phyloP scores from a whole-genome alignment of 495 filamentous ascomycete species.

The Copromyces sp. region DNA sequence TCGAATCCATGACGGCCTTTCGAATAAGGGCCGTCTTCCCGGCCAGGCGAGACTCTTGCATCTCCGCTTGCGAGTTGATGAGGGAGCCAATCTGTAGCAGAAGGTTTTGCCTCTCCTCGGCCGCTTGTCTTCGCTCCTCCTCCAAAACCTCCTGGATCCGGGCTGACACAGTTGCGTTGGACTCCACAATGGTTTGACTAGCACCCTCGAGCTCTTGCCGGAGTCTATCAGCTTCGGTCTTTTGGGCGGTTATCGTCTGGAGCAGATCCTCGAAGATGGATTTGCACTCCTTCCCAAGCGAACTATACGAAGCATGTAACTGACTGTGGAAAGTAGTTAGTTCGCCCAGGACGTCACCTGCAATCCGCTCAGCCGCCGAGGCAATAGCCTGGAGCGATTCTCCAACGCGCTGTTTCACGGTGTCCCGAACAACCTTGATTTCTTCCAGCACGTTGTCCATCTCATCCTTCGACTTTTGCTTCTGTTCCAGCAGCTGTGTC shows the following conservation, averaged over 20 bases:
- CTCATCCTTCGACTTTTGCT: slow-evolving; percentile 61
- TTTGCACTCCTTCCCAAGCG: slow-evolving; percentile 85
- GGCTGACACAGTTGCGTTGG: slow-evolving; percentile 54
- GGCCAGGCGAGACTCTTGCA: slow-evolving; percentile 61
- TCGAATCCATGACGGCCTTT: slow-evolving; percentile 51
- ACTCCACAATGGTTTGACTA: slow-evolving; percentile 51
- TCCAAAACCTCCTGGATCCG: slow-evolving; percentile 60
- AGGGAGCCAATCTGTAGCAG: slow-evolving; percentile 66
- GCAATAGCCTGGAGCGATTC: slow-evolving; percentile 79
- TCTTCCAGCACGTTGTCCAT: slow-evolving; percentile 89
- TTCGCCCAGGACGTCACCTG: slow-evolving; percentile 82
- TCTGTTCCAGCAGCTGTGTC: slow-evolving; percentile 55
- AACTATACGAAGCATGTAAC: slow-evolving; percentile 76
- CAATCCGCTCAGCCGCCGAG: slow-evolving; percentile 75
- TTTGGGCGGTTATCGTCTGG: slow-evolving; percentile 64
- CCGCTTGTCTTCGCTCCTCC: slow-evolving; percentile 64
- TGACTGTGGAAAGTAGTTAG: slow-evolving; percentile 70
- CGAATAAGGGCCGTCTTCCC: slow-evolving; percentile 50
- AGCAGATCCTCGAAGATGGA: slow-evolving; percentile 70
- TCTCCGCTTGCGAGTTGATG: slow-evolving; percentile 61
- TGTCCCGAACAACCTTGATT: slow-evolving; percentile 77
- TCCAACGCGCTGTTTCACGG: slow-evolving; percentile 76
- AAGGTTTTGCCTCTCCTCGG: slow-evolving; percentile 61
- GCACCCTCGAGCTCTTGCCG: slow-evolving; percentile 59
- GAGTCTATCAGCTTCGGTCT: slow-evolving; percentile 61